phyloP scores from a whole-genome alignment of 805 yeast genomes.

The Suhomyces sp. region DNA sequence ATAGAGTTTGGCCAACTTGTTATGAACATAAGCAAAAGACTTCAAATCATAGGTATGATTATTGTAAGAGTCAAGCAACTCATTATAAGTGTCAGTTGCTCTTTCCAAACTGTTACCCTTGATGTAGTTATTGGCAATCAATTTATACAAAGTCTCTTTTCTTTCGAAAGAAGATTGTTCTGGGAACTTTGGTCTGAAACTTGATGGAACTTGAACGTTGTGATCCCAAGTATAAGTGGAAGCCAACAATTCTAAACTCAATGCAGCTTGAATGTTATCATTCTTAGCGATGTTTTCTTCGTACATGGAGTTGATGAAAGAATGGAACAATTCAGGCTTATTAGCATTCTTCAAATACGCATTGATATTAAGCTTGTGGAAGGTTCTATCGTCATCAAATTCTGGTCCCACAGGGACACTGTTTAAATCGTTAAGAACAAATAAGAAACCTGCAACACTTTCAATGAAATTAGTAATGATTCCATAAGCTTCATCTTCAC shows the following conservation, averaged over 20 bases:
- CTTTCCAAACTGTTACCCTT: slow-evolving; percentile 75
- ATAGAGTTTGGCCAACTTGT: slow-evolving; percentile 67
- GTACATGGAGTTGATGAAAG: slow-evolving; percentile 74
- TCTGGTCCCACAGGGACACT: slow-evolving; percentile 79
- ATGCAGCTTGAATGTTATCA: slow-evolving; percentile 79
- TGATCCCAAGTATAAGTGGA: slow-evolving; percentile 74
- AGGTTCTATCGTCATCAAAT: slow-evolving; percentile 83
- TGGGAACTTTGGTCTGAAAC: slow-evolving; percentile 71
- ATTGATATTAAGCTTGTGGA: slow-evolving; percentile 72
- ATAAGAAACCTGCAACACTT: slow-evolving; percentile 60
- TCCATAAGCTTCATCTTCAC: slow-evolving; percentile 61
- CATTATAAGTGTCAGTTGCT: slow-evolving; percentile 77
- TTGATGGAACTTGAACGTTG: slow-evolving; percentile 52
- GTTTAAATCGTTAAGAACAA: slow-evolving; percentile 62
- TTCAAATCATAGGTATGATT: slow-evolving; percentile 70
- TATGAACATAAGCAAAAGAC: slow-evolving; percentile 71
- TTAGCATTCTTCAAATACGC: slow-evolving; percentile 75
- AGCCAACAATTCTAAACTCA: slow-evolving; percentile 75
- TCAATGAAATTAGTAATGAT: slow-evolving; percentile 51
- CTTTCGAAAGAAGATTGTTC: slow-evolving; percentile 77
- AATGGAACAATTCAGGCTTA: slow-evolving; percentile 75
- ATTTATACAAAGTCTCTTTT: slow-evolving; percentile 67
- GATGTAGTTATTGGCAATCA: slow-evolving; percentile 67
- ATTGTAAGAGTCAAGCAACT: slow-evolving; percentile 72
- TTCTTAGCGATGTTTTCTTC: slow-evolving; percentile 58